Percentiles rank a stretch among this genome's conserved stretches.
Conservation (phyloP, 2,329 filamentous ascomycete genomes). For the Alternaria arborescens region DNA sequence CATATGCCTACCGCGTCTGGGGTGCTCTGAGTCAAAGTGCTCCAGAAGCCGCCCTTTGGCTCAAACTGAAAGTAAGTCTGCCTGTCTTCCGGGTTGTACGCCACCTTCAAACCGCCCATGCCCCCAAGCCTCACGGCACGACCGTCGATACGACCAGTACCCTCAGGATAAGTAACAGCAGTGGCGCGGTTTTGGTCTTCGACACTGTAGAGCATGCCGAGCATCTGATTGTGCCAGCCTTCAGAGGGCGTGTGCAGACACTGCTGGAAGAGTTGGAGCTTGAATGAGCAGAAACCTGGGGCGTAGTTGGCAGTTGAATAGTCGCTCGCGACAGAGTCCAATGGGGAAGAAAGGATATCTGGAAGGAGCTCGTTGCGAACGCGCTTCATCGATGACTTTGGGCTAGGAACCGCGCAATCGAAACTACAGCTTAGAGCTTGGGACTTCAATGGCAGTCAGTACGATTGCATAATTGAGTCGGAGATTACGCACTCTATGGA, state of each 20-base stretch:
- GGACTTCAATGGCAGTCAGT: background rate
- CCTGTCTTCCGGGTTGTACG: background rate
- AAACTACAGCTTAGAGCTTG: background rate
- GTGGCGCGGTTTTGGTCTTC: constrained; percentile 8
- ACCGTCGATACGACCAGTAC: constrained; percentile 5
- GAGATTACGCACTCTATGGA: background rate
- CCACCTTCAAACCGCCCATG: constrained; percentile 1
- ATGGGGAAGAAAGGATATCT: background rate
- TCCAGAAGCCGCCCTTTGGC: constrained; percentile 7
- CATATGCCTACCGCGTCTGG: background rate
- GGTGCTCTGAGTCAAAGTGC: background rate
- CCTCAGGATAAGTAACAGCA: background rate
- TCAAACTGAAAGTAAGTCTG: constrained; percentile 7
- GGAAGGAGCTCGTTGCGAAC: background rate
- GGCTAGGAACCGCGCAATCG: background rate
- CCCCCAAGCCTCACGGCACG: background rate
- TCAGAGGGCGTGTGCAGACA: constrained; percentile 9
- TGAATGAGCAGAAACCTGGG: constrained; percentile 6
- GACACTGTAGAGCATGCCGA: constrained; percentile 6
- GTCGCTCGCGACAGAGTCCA: background rate
- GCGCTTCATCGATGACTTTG: constrained; percentile 1
- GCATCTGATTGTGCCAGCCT: constrained; percentile 10
- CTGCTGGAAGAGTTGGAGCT: constrained; percentile 11
- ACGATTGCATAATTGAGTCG: background rate
- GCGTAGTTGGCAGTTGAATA: background rate